phyloP scores from a whole-genome alignment of 495 filamentous ascomycete species.

The Chlorociboria aeruginascens region DNA sequence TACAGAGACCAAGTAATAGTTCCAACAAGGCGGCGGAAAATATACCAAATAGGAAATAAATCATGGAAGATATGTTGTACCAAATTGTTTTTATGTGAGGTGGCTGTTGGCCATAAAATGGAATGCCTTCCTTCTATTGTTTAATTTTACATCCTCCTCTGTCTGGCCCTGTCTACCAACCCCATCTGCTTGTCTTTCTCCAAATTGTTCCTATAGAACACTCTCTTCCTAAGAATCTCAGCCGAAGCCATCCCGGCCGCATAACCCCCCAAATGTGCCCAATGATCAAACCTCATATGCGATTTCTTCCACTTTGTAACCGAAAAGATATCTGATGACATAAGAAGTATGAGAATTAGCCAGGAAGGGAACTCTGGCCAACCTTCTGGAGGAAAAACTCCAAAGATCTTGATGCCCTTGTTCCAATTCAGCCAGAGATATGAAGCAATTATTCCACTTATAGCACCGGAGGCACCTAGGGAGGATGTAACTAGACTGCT shows the following conservation, averaged over 20 bases:
- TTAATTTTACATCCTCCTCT: conserved; percentile 9
- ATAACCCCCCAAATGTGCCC: conserved; percentile 63
- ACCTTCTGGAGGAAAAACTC: conserved; percentile 34
- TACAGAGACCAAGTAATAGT: no score
- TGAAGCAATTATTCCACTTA: conserved; percentile 54
- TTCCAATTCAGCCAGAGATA: conserved; percentile 55
- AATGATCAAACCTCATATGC: conserved; percentile 42
- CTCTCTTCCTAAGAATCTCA: conserved; percentile 17
- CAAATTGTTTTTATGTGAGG: no score
- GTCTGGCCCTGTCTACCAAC: conserved; percentile 8
- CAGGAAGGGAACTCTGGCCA: conserved; percentile 38
- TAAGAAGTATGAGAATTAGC: conserved; percentile 32
- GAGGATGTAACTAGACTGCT: conserved; percentile 36
- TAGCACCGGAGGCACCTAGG: conserved; percentile 65
- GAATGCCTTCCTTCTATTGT: no score
- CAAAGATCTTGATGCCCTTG: conserved; percentile 37
- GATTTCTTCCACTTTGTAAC: conserved; percentile 22
- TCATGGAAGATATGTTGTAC: no score
- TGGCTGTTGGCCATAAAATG: no score
- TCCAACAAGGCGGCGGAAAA: no score
- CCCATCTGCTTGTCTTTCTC: conserved; percentile 16
- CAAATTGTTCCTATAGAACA: conserved; percentile 10
- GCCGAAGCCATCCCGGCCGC: conserved; percentile 33
- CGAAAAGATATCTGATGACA: conserved; percentile 34
- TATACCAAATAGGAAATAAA: no score